A percentile compares a stretch with the other conserved stretches of the same genome.
Evolutionary conservation across 257 asterid genomes (phyloP).

Genomic region (Cordia subcordata): DNA sequence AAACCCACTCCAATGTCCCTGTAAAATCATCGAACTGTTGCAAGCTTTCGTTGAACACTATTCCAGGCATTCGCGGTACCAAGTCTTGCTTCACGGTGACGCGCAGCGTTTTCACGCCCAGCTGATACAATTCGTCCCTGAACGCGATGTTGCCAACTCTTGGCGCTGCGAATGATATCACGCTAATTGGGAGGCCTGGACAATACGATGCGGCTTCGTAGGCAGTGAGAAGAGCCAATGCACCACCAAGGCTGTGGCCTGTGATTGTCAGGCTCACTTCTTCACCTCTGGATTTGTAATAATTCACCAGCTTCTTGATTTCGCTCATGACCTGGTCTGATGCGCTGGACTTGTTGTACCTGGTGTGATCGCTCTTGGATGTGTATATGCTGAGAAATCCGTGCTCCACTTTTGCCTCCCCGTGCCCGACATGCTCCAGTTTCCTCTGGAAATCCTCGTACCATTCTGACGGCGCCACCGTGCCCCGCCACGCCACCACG

Average conservation of each 20-base stretch:
- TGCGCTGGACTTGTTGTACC: constrained; percentile 70
- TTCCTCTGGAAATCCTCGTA: constrained; percentile 61
- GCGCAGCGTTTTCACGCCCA: constrained; percentile 58
- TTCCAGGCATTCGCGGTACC: constrained; percentile 71
- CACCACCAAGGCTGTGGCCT: constrained; percentile 81
- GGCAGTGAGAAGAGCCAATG: constrained; percentile 62
- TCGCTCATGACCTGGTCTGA: constrained; percentile 71
- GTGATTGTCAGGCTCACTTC: constrained; percentile 64
- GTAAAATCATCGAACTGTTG: constrained; percentile 66
- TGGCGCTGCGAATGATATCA: constrained; percentile 68
- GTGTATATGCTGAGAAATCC: constrained; percentile 79
- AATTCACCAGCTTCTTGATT: constrained; percentile 28
- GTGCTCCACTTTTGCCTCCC: constrained; percentile 59
- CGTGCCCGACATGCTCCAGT: constrained; percentile 53
- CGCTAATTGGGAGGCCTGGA: constrained; percentile 43
- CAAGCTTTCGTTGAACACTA: constrained; percentile 61
- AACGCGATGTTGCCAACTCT: constrained; percentile 77
- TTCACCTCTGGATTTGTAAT: constrained; percentile 37
- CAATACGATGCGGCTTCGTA: constrained; percentile 65
- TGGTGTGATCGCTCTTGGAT: constrained; percentile 43
- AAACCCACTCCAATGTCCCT: constrained; percentile 76
- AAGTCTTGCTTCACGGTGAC: constrained; percentile 57
- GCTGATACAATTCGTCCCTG: constrained; percentile 58
- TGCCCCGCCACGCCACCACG: constrained; percentile 80
- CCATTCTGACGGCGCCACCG: constrained; percentile 74